A percentile compares a stretch with the other conserved stretches of the same genome.
Evolutionary conservation across 75 land plant species (phyloP).

Genomic region (Selaginella tamariscina): DNA sequence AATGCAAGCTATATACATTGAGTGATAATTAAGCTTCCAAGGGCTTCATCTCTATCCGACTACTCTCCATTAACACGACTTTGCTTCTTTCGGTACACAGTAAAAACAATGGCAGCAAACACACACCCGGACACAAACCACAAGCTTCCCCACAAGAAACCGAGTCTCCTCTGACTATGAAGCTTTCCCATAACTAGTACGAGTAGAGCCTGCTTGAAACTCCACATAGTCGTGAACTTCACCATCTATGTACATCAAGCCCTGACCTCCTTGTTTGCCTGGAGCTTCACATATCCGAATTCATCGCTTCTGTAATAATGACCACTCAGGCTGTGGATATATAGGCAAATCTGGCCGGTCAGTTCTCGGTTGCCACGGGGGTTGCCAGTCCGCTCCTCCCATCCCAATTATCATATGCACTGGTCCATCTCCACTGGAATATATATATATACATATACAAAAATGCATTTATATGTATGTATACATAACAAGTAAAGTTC

Average conservation of each 20-base stretch:
- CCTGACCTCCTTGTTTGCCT: conserved; percentile 18
- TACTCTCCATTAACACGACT: neutral
- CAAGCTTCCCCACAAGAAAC: neutral
- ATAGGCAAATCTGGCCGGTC: conserved; percentile 17
- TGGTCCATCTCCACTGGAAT: too few relatives aligned
- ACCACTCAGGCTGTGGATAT: conserved; percentile 29
- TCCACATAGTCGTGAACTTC: conserved; percentile 10
- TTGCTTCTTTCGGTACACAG: neutral
- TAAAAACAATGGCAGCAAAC: neutral
- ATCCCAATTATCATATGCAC: conserved; percentile 27
- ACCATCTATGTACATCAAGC: conserved; percentile 36
- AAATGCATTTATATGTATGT: conserved; percentile 4
- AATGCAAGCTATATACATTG: too few relatives aligned
- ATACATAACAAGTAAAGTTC: conserved; percentile 24
- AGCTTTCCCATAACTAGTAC: neutral
- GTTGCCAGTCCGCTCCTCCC: conserved; percentile 22
- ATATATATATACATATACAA: too few relatives aligned
- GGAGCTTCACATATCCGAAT: conserved; percentile 25
- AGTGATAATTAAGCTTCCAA: neutral
- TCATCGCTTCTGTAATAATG: conserved; percentile 25
- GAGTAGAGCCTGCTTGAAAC: too few relatives aligned
- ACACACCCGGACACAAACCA: neutral
- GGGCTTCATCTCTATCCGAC: neutral
- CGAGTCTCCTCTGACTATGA: neutral
- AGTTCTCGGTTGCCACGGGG: conserved; percentile 20